Conservation (phyloP, 768 basidiomycete species). For the Calocybe cyanea region DNA sequence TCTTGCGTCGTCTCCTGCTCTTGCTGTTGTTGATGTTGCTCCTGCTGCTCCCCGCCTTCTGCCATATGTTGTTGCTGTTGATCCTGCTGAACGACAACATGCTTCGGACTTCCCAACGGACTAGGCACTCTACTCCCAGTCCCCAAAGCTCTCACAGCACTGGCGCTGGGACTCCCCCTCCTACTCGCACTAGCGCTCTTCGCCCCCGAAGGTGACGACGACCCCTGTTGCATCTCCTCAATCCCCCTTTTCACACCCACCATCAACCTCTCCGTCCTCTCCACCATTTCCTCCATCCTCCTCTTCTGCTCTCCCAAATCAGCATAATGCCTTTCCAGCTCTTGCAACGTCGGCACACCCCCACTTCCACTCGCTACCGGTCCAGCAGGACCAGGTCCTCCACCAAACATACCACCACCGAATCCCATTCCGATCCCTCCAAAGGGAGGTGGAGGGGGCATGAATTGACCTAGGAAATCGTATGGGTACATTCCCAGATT, state of each 20-base stretch:
- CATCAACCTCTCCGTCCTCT: slow-evolving; percentile 73
- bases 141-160: not conserved
- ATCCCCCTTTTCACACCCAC: slow-evolving; percentile 66
- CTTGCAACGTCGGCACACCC: slow-evolving; percentile 41
- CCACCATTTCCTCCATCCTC: slow-evolving; percentile 69
- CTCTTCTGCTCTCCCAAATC: slow-evolving; percentile 61
- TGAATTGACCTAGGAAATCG: not conserved
- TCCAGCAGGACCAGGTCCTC: no score
- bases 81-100: not conserved
- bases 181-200: slow-evolving; percentile 29
- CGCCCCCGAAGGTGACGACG: slow-evolving; percentile 1
- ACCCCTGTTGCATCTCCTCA: slow-evolving; percentile 60
- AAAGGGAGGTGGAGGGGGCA: not conserved
- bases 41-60: not conserved
- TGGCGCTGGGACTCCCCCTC: slow-evolving; percentile 12
- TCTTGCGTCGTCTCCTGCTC: not conserved
- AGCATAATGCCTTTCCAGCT: slow-evolving; percentile 70
- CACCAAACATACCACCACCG: no score
- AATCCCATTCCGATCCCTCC: no score
- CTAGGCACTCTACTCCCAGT: slow-evolving; percentile 10
- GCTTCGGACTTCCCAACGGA: slow-evolving; percentile 1
- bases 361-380: slow-evolving; percentile 20
- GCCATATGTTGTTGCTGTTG: not conserved
- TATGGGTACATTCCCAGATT: slow-evolving; percentile 40
- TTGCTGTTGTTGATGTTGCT: slow-evolving; percentile 6